These are phyloP conservation scores for Hymenoscyphus occultus DNA, from an alignment of 2,329 filamentous ascomycete species.

Conservation along the genomic window DNA sequence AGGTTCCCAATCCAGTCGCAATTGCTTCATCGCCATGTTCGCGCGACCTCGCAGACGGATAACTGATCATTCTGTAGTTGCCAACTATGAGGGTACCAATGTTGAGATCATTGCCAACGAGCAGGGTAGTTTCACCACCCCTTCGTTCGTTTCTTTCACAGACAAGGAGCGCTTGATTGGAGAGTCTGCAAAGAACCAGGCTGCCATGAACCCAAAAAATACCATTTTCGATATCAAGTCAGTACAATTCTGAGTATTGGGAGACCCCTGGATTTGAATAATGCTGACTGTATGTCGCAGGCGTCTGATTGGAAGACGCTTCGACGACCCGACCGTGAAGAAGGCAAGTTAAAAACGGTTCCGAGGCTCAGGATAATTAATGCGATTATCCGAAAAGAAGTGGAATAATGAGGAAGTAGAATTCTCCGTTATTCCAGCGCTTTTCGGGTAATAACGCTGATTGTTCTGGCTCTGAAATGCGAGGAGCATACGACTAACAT, in stretches of 20 bases:
- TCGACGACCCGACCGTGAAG: slow-evolving; percentile 94
- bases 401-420: too few relatives aligned
- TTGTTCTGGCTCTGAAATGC: background rate
- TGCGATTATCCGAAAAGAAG: too few relatives aligned
- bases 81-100: slow-evolving; percentile 98
- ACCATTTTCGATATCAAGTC: slow-evolving; percentile 99
- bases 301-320: slow-evolving; percentile 96
- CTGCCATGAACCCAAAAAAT: slow-evolving; percentile 97
- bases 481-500: background rate
- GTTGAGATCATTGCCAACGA: slow-evolving; percentile 99
- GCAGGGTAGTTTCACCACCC: slow-evolving; percentile 98
- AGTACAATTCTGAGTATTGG: slow-evolving; percentile 39
- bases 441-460: too few relatives aligned
- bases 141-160: slow-evolving; percentile 98
- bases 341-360: slow-evolving; percentile 48
- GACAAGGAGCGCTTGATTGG: slow-evolving; percentile 98
- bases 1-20: slow-evolving; percentile 21
- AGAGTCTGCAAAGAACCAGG: slow-evolving; percentile 99
- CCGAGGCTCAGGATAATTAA: too few relatives aligned
- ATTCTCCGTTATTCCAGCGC: too few relatives aligned
- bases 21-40: background rate
- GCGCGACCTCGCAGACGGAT: background rate
- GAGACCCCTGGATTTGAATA: background rate
- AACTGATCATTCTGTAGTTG: slow-evolving; percentile 53
- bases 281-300: slow-evolving; percentile 44